Percentiles rank a stretch among this genome's conserved stretches.
phyloP scores from a whole-genome alignment of 352 stramenopile genomes.

The Phytophthora citricola region DNA sequence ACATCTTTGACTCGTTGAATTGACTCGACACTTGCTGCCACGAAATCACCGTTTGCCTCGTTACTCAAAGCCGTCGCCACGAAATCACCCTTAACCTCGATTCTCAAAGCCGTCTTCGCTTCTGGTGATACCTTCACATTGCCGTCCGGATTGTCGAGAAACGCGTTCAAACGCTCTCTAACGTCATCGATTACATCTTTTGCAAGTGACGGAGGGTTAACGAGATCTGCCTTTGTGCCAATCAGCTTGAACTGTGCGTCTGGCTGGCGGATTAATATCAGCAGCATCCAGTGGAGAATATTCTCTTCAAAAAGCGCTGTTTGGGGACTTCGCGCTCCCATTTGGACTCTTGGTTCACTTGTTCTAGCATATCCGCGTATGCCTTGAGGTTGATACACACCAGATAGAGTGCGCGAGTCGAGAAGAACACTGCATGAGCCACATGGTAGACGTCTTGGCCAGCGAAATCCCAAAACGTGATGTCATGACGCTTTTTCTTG shows the following conservation, averaged over 20 bases:
- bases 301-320: constrained; percentile 28
- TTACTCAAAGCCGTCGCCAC: no score
- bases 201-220: no score
- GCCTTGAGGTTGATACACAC: constrained; percentile 16
- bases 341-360: no score
- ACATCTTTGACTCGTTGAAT: no score
- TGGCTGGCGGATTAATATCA: constrained; percentile 14
- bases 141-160: no score
- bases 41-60: constrained; percentile 12
- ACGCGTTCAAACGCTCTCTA: no score
- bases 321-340: background rate
- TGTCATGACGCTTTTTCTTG: background rate
- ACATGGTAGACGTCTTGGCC: constrained; percentile 8
- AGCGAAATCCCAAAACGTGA: constrained; percentile 28
- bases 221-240: background rate
- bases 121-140: no score
- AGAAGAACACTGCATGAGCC: constrained; percentile 27
- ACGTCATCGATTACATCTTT: no score
- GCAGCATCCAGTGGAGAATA: constrained; percentile 14
- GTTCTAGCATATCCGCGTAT: constrained; percentile 2
- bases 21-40: background rate
- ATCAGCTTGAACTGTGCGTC: constrained; percentile 23
- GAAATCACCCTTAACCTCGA: no score
- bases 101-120: no score
- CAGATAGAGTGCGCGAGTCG: constrained; percentile 17